Base-by-base conservation (phyloP, 2,329 filamentous ascomycete species). In the Fusarium secorum region DNA sequence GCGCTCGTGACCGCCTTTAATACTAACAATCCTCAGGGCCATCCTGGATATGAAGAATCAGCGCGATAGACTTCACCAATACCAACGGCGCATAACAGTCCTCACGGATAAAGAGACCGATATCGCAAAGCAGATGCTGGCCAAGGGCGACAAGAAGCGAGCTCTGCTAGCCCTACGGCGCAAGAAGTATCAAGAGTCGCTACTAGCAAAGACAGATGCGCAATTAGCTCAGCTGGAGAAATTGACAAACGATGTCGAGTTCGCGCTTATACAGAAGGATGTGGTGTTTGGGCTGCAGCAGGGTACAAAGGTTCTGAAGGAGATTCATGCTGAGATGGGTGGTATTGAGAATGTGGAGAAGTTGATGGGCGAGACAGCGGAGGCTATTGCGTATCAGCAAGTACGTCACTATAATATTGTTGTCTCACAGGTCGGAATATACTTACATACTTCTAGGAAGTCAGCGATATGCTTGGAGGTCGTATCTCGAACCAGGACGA, bases 31-130 rank as follows among this genome's bases (percentile, higher is more conserved):
- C 24, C 14, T 41, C 26, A 98, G 95, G 84, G 95, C 95, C 66
- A 98, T 98, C 82, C 91, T 98, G 78, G 95, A 98, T 83, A 92
- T 98, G 84, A 98, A 98, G 85, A 94, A 90, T 82, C 95, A 98
- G 84, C 95, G 96, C 81, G 96, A 99, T 86, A 97, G 94, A 81
- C 91, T 99, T 7, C 95, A 97, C 78, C 94, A 97, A 81, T 98
- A 98, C 84, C 95, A 98, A 82, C 92, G 92, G 77, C 92, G 93
- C 77, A 96, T 99, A 78, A 91, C 90, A 38, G 86, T 93, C 55
- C 89, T 99, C 39, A 98, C 95, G 11, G 88, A 91, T 78, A 92
- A 92, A 72, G 95, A 99, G 83, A 97, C 92, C 52, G 91, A 90
- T 48, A 92, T 97, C 63, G 95, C 96, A 26, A 90, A 89, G 73